Conservation (phyloP, 2,329 filamentous ascomycete genomes). For the Pseudopithomyces maydicus region DNA sequence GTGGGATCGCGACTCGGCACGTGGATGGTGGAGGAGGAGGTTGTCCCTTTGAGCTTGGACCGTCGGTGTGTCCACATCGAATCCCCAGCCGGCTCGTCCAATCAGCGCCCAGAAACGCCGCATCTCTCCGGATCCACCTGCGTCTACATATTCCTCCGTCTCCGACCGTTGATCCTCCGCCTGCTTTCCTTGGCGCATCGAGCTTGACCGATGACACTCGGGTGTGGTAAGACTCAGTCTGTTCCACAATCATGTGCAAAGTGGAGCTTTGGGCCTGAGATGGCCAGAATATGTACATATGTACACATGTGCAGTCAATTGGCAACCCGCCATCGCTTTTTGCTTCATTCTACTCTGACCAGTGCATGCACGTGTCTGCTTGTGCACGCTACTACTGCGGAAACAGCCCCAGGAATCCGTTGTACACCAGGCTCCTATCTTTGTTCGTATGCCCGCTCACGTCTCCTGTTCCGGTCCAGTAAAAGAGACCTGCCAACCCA, state of each 20-base stretch:
- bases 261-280: no score
- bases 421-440: conserved; percentile 62
- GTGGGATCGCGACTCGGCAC: conserved; percentile 10
- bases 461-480: conserved; percentile 80
- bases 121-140: conserved; percentile 1
- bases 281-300: no score
- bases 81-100: conserved; percentile 4
- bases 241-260: no score
- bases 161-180: neutral
- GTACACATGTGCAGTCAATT: no score
- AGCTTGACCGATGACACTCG: neutral
- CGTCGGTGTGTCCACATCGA: conserved; percentile 7
- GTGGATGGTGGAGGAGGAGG: conserved; percentile 17
- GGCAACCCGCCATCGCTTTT: no score
- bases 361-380: no score
- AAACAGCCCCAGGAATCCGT: conserved; percentile 61
- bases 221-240: no score
- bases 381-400: conserved; percentile 23
- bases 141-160: neutral
- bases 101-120: conserved; percentile 13
- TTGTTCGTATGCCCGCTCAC: conserved; percentile 51
- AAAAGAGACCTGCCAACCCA: conserved; percentile 76
- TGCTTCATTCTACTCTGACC: no score
- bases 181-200: neutral
- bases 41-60: conserved; percentile 11